Base-by-base conservation (phyloP, 257 asterid genomes). In the Salvia rosmarinus region DNA sequence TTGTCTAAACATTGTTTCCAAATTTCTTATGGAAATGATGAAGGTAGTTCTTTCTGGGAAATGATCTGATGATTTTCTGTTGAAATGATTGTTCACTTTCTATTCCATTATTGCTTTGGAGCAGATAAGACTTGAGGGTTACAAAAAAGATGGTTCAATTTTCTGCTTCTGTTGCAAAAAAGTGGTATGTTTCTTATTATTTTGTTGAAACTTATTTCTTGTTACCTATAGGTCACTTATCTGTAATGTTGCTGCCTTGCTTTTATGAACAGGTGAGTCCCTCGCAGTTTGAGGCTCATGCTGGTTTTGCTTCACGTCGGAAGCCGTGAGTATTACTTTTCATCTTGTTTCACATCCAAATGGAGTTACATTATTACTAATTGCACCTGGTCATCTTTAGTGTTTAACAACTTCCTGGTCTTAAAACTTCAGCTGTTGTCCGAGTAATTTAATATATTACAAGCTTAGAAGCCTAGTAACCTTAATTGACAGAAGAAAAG, bases 241-340 rank as follows among this genome's bases (percentile, higher is more conserved):
- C 6, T 67, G 16, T 70, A 71, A 54, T 78, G 72, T 67, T 87
- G 68, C 59, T 19, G 35, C 76, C 54, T 67, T 62, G 25, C 56
- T 70, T 77, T 63, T 64, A 23, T 70, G 44, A 54, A 81, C 85
- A 95, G 99, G 95, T 95, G 75, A 95, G 98, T 73, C 93, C 99
- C 25, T 95, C 99, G 8, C 84, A 75, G 74, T 95, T 95, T 81
- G 99, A 95, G 87, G 85, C 85, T 49, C 99, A 91, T 91, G 99
- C 99, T 65, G 99, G 97, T 68, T 87, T 75, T 72, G 82, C 90
- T 77, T 83, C 98, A 13, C 96, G 96, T 20, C 86, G 96, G 67
- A 95, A 91, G 82, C 99, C 99, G 99, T 91, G 78, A 85, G 98
- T 84, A 42, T 71, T 79, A 64, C 46, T 61, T 70, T 49, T 12